These are phyloP conservation scores for Hypoxylon subgilvum DNA, from an alignment of 495 filamentous ascomycete species.

Conservation along the genomic window DNA sequence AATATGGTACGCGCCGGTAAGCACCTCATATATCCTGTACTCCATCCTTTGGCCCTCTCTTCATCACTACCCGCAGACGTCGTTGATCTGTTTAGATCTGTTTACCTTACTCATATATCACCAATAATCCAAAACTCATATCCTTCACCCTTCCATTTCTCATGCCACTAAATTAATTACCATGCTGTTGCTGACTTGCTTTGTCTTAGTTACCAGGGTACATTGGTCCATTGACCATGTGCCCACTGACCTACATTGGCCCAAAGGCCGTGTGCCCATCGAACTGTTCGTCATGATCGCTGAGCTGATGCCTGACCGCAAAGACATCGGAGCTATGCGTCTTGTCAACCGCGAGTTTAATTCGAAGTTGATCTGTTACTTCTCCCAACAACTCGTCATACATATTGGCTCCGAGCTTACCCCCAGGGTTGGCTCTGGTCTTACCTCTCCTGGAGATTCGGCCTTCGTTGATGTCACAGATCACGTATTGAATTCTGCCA, in stretches of 20 bases:
- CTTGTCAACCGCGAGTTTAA: conserved; percentile 57
- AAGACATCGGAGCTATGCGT: conserved; percentile 57
- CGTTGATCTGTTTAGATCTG: too few relatives aligned
- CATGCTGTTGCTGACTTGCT: conserved; percentile 1
- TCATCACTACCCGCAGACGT: too few relatives aligned
- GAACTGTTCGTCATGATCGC: conserved; percentile 59
- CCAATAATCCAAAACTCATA: too few relatives aligned
- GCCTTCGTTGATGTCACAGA: conserved; percentile 5
- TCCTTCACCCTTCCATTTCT: too few relatives aligned
- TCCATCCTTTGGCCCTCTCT: too few relatives aligned
- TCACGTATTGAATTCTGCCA: not conserved
- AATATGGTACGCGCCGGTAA: not conserved
- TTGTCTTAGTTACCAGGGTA: too few relatives aligned
- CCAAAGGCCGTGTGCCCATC: conserved; percentile 48
- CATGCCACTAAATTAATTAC: too few relatives aligned
- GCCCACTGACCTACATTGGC: conserved; percentile 64
- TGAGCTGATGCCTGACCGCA: conserved; percentile 49
- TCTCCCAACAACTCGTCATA: conserved; percentile 60
- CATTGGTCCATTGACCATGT: conserved; percentile 52
- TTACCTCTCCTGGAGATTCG: not conserved
- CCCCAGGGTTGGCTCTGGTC: conserved; percentile 42
- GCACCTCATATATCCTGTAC: not conserved
- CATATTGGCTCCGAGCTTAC: conserved; percentile 61
- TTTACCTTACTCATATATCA: too few relatives aligned
- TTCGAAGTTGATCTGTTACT: conserved; percentile 7